A percentile compares a stretch with the other conserved stretches of the same genome.
These are phyloP conservation scores for Lepidium campestre DNA, from an alignment of 441 rosid species.

Conservation along the genomic window DNA sequence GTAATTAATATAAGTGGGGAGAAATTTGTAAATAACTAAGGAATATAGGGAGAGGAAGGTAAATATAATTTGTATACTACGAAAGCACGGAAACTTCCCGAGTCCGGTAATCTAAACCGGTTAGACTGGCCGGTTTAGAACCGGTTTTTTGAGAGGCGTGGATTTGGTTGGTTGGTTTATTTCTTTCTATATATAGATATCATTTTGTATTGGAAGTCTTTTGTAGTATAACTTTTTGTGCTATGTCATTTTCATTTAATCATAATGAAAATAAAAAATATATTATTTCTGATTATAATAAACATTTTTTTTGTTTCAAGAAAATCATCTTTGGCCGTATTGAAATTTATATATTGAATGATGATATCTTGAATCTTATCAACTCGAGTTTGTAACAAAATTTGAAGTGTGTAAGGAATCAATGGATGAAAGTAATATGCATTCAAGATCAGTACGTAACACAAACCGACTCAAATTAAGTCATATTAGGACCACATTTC, in stretches of 20 bases:
- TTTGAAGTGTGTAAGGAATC: neutral
- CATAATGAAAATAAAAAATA: neutral
- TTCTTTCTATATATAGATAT: neutral
- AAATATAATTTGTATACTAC: slow-evolving; percentile 10
- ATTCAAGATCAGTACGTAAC: neutral
- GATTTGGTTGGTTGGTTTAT: slow-evolving; percentile 14
- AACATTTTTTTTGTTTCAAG: neutral
- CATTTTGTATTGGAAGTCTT: neutral
- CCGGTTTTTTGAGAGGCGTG: slow-evolving; percentile 29
- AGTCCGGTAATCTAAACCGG: slow-evolving; percentile 29
- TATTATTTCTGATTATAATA: neutral
- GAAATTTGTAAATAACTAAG: slow-evolving; percentile 27
- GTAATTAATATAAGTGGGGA: slow-evolving; percentile 17
- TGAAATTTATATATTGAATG: neutral
- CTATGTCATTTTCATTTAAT: slow-evolving; percentile 15
- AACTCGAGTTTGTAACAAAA: neutral
- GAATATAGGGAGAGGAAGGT: slow-evolving; percentile 16
- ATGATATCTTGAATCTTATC: neutral
- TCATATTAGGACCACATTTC: slow-evolving; percentile 3
- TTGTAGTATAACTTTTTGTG: neutral
- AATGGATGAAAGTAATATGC: neutral
- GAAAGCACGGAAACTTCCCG: slow-evolving; percentile 12
- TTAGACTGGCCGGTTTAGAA: slow-evolving; percentile 12
- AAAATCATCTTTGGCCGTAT: neutral
- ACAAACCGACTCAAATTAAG: slow-evolving; percentile 2